Conservation (phyloP, 208 protist genomes). For the Crithidia sp. region DNA sequence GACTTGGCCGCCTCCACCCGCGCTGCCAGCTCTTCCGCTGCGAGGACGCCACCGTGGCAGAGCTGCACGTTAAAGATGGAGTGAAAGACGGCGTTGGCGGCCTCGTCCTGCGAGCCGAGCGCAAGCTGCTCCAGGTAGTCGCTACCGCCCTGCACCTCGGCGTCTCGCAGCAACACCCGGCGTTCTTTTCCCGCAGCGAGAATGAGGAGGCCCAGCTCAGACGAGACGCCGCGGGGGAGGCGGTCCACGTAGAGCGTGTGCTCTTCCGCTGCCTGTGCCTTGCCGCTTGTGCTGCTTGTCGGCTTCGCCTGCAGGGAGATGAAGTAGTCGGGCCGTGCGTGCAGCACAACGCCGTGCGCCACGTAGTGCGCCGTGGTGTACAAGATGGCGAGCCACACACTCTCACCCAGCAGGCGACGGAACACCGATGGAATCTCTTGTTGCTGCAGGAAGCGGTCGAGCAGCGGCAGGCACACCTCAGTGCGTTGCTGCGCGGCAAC, state of each 20-base stretch:
- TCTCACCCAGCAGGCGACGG: slow-evolving; percentile 65
- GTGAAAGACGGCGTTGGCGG: slow-evolving; percentile 74
- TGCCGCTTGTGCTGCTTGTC: slow-evolving; percentile 6
- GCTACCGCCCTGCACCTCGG: slow-evolving; percentile 34
- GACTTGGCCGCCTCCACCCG: slow-evolving; percentile 68
- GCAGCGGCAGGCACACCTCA: slow-evolving; percentile 34
- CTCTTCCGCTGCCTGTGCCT: slow-evolving; percentile 34
- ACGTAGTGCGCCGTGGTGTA: slow-evolving; percentile 87
- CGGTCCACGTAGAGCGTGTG: slow-evolving; percentile 68
- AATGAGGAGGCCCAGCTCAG: slow-evolving; percentile 70
- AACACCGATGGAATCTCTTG: slow-evolving; percentile 64
- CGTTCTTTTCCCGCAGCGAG: slow-evolving; percentile 75
- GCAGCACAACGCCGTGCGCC: slow-evolving; percentile 85
- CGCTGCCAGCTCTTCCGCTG: slow-evolving; percentile 66
- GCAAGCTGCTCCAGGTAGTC: slow-evolving; percentile 81
- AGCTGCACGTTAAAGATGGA: slow-evolving; percentile 76
- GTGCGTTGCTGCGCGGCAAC: slow-evolving; percentile 19
- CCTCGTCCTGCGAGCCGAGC: slow-evolving; percentile 76
- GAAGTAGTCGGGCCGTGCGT: slow-evolving; percentile 80
- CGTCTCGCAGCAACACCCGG: slow-evolving; percentile 57
- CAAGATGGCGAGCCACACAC: slow-evolving; percentile 74
- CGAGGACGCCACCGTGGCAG: slow-evolving; percentile 58
- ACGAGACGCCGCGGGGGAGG: slow-evolving; percentile 62
- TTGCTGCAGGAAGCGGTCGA: slow-evolving; percentile 56
- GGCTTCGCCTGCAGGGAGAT: slow-evolving; percentile 39